Percentiles rank a stretch among this genome's conserved stretches.
phyloP scores from a whole-genome alignment of 2,329 filamentous ascomycete species.

The Alternaria brassicae region DNA sequence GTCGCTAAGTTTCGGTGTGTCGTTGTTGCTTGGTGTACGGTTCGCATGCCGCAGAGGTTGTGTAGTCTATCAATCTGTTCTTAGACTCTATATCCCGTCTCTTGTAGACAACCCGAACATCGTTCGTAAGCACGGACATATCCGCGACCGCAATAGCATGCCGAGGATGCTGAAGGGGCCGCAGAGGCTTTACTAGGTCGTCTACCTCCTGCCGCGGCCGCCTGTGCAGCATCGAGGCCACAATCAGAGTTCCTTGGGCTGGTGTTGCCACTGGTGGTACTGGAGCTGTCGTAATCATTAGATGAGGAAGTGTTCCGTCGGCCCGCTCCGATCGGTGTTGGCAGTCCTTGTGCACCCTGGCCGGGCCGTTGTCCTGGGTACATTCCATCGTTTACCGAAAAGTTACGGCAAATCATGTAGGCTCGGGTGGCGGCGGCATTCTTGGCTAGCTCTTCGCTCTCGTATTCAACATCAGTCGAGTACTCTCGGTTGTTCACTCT shows the following conservation, averaged over 20 bases:
- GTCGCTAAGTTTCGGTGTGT: constrained; percentile 18
- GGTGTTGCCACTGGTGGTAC: constrained; percentile 62
- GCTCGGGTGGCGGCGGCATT: constrained; percentile 95
- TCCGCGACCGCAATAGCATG: constrained; percentile 50
- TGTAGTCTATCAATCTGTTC: background rate
- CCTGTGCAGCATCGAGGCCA: constrained; percentile 48
- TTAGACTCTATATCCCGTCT: constrained; percentile 49
- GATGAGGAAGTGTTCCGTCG: constrained; percentile 57
- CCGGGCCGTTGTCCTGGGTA: constrained; percentile 64
- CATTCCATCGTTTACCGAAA: constrained; percentile 96
- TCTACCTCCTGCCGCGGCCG: constrained; percentile 31
- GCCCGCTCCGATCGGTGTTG: constrained; percentile 69
- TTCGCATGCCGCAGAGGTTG: background rate
- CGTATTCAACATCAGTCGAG: constrained; percentile 85
- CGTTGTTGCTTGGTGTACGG: constrained; percentile 5
- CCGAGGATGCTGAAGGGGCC: constrained; percentile 32
- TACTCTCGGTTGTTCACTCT: constrained; percentile 97
- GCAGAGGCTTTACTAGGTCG: constrained; percentile 47
- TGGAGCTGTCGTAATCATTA: constrained; percentile 60
- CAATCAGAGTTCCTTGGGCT: constrained; percentile 60
- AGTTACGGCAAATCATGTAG: constrained; percentile 97
- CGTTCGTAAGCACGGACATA: constrained; percentile 52
- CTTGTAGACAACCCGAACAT: constrained; percentile 53
- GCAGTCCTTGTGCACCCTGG: constrained; percentile 66
- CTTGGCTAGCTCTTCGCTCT: constrained; percentile 81